Evolutionary conservation across 495 filamentous ascomycete species (phyloP).

Genomic region (Penicillium alfredii): DNA sequence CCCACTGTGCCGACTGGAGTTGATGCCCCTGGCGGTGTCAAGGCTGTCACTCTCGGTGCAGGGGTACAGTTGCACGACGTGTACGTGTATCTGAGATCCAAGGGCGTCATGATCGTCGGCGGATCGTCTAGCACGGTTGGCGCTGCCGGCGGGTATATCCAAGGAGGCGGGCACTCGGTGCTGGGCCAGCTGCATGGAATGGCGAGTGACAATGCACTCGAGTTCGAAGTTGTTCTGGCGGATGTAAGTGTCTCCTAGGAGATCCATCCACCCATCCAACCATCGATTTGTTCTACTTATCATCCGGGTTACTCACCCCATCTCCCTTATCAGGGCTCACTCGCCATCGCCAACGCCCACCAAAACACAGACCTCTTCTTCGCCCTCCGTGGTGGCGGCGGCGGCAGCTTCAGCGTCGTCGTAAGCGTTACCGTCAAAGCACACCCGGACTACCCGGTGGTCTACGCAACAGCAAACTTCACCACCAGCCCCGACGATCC

Average conservation of each 20-base stretch:
- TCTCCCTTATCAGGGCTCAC: conserved; percentile 28
- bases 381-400: conserved; percentile 47
- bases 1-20: conserved; percentile 6
- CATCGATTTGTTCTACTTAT: too few species aligned
- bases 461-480: background rate
- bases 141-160: conserved; percentile 45
- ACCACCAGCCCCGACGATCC: background rate
- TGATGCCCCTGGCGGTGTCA: conserved; percentile 10
- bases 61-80: conserved; percentile 41
- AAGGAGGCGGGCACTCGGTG: conserved; percentile 52
- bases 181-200: conserved; percentile 31
- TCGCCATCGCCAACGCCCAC: conserved; percentile 33
- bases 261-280: too few species aligned
- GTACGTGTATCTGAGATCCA: conserved; percentile 30
- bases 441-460: conserved; percentile 13
- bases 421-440: conserved; percentile 35
- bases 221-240: conserved; percentile 29
- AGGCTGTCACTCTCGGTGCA: conserved; percentile 45
- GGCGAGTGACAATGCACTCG: conserved; percentile 30
- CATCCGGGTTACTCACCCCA: too few species aligned
- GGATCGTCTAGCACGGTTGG: conserved; percentile 20
- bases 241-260: conserved; percentile 21
- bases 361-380: conserved; percentile 42
- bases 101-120: conserved; percentile 7
- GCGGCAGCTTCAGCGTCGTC: conserved; percentile 45